Percentiles rank a stretch among this genome's conserved stretches.
These are phyloP conservation scores for Huntiella moniliformis DNA, from an alignment of 2,329 filamentous ascomycete genomes.

Conservation along the genomic window DNA sequence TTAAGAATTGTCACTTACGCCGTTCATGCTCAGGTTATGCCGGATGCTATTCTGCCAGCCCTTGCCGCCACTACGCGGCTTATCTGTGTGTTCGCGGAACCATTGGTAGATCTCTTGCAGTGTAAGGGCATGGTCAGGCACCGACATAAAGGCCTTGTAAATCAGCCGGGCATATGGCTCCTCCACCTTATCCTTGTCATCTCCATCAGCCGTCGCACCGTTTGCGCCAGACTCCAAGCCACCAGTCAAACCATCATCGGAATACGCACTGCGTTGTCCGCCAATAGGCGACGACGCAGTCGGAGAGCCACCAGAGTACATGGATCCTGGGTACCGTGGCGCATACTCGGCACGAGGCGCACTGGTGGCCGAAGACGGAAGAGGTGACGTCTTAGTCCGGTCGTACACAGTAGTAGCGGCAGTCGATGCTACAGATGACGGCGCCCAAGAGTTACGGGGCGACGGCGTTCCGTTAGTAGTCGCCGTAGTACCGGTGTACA, in stretches of 20 bases:
- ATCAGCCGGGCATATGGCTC: conserved; percentile 72
- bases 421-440: neutral
- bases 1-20: conserved; percentile 32
- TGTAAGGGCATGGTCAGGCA: conserved; percentile 49
- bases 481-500: neutral
- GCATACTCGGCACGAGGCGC: conserved; percentile 4
- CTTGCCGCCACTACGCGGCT: conserved; percentile 49
- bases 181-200: conserved; percentile 15
- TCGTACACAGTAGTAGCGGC: neutral
- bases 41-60: conserved; percentile 95
- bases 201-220: conserved; percentile 7
- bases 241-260: conserved; percentile 9
- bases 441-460: neutral
- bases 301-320: conserved; percentile 2
- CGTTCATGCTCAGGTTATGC: conserved; percentile 92
- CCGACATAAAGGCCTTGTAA: conserved; percentile 52
- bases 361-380: neutral
- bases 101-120: conserved; percentile 80
- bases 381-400: neutral
- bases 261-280: conserved; percentile 5
- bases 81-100: conserved; percentile 68
- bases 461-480: neutral
- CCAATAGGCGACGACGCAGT: conserved; percentile 5
- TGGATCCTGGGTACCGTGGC: conserved; percentile 4
- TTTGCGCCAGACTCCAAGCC: conserved; percentile 13